phyloP scores from a whole-genome alignment of 2,329 filamentous ascomycete species.

The Fusarium nanum region DNA sequence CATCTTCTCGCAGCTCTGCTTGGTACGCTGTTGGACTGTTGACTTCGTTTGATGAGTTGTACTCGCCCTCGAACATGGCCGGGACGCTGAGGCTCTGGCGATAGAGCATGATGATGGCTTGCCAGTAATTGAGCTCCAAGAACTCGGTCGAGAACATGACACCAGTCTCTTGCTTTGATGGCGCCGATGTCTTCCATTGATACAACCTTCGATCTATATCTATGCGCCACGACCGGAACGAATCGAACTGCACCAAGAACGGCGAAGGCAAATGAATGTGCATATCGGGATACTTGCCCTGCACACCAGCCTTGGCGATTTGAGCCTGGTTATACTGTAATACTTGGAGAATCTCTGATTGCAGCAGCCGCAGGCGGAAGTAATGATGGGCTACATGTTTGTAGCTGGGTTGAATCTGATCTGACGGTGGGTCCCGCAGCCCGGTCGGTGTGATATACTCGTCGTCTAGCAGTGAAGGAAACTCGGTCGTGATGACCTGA shows the following conservation, averaged over 20 bases:
- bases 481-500: conserved; percentile 94
- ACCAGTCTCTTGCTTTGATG: conserved; percentile 80
- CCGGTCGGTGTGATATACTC: conserved; percentile 85
- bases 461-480: conserved; percentile 90
- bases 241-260: conserved; percentile 84
- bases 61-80: conserved; percentile 83
- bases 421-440: conserved; percentile 70
- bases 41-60: conserved; percentile 72
- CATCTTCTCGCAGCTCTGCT: conserved; percentile 78
- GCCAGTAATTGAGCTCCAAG: conserved; percentile 96
- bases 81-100: conserved; percentile 90
- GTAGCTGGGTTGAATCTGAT: conserved; percentile 77
- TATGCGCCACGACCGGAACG: conserved; percentile 87
- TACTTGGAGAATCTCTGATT: conserved; percentile 95
- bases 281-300: conserved; percentile 78
- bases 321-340: conserved; percentile 92
- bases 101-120: conserved; percentile 95
- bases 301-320: conserved; percentile 74
- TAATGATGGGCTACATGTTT: conserved; percentile 94
- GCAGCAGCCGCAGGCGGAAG: conserved; percentile 85
- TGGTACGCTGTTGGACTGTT: conserved; percentile 71
- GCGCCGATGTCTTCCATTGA: conserved; percentile 88
- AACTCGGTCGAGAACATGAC: conserved; percentile 92
- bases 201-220: conserved; percentile 86
- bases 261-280: conserved; percentile 84